These are phyloP conservation scores for Gentiana straminea DNA, from an alignment of 257 asterid genomes.

Conservation along the genomic window DNA sequence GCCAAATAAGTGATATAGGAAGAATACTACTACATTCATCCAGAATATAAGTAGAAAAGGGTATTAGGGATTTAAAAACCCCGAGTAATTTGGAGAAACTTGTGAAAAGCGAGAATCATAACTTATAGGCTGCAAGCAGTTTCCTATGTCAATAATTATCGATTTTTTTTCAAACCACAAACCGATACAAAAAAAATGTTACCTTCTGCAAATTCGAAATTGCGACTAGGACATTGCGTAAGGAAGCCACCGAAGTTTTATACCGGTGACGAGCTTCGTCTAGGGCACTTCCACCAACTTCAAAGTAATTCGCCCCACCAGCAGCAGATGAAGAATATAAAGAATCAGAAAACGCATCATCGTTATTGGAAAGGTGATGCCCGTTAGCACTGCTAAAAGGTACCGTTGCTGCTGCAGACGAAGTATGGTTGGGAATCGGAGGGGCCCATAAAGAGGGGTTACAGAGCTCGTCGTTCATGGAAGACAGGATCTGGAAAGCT, in stretches of 20 bases:
- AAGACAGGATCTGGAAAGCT: slow-evolving; percentile 60
- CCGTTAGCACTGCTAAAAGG: slow-evolving; percentile 14
- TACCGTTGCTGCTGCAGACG: slow-evolving; percentile 4
- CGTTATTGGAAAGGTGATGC: slow-evolving; percentile 32
- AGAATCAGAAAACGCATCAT: slow-evolving; percentile 48
- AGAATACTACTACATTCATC: no score
- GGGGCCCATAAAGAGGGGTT: slow-evolving; percentile 81
- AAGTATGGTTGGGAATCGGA: slow-evolving; percentile 9
- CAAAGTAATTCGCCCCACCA: slow-evolving; percentile 27
- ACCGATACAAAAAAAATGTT: neutral
- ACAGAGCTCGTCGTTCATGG: slow-evolving; percentile 90
- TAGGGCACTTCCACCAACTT: slow-evolving; percentile 79
- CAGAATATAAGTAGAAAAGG: no score
- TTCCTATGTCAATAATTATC: no score
- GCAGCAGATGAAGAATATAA: slow-evolving; percentile 50
- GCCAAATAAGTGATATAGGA: no score
- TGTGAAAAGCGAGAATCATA: no score
- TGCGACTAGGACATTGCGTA: slow-evolving; percentile 56
- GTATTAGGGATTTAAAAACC: no score
- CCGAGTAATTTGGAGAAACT: no score
- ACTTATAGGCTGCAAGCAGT: no score
- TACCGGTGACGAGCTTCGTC: slow-evolving; percentile 74
- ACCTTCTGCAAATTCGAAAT: slow-evolving; percentile 65
- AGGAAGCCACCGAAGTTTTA: slow-evolving; percentile 57
- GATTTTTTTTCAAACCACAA: no score